These are phyloP conservation scores for Geotrichum bryndzae DNA, from an alignment of 1,139 yeast species.

Conservation along the genomic window DNA sequence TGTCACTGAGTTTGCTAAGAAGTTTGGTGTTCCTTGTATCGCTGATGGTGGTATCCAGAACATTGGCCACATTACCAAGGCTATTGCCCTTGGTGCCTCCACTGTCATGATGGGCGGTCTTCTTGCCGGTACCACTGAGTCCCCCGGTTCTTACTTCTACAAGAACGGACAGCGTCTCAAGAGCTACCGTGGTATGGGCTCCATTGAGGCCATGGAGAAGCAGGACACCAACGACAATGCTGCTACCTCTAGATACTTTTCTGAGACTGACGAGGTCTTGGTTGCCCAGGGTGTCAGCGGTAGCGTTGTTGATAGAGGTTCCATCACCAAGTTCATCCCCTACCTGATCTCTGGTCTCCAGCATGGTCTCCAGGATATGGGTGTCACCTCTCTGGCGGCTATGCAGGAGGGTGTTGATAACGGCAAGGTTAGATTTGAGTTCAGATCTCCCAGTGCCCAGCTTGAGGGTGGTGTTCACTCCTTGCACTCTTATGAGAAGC, in stretches of 20 bases:
- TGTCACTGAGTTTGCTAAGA: conserved; percentile 80
- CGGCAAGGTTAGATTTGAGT: conserved; percentile 86
- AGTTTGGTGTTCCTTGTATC: conserved; percentile 91
- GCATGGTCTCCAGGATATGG: conserved; percentile 98
- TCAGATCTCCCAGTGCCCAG: conserved; percentile 98
- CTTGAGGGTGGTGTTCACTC: conserved; percentile 98
- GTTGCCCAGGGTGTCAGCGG: conserved; percentile 99
- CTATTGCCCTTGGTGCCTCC: conserved; percentile 94
- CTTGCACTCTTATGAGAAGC: conserved; percentile 94
- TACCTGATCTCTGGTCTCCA: conserved; percentile 92
- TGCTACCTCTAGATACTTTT: conserved; percentile 95
- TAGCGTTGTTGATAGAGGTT: conserved; percentile 93
- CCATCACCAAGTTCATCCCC: conserved; percentile 87
- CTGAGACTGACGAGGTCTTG: conserved; percentile 88
- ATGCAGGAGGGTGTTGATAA: conserved; percentile 59
- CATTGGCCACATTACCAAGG: conserved; percentile 97
- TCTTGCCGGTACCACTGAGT: conserved; percentile 96
- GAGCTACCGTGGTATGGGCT: conserved; percentile 99
- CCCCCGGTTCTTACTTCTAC: conserved; percentile 97
- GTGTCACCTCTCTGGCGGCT: conserved; percentile 60
- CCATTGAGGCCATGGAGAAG: conserved; percentile 98
- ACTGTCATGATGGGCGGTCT: conserved; percentile 99
- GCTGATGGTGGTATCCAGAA: conserved; percentile 99
- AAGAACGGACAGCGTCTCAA: conserved; percentile 97
- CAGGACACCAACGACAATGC: conserved; percentile 85